A percentile compares a stretch with the other conserved stretches of the same genome.
These are phyloP conservation scores for Termitomyces sp. DNA, from an alignment of 768 basidiomycete genomes.

Conservation along the genomic window DNA sequence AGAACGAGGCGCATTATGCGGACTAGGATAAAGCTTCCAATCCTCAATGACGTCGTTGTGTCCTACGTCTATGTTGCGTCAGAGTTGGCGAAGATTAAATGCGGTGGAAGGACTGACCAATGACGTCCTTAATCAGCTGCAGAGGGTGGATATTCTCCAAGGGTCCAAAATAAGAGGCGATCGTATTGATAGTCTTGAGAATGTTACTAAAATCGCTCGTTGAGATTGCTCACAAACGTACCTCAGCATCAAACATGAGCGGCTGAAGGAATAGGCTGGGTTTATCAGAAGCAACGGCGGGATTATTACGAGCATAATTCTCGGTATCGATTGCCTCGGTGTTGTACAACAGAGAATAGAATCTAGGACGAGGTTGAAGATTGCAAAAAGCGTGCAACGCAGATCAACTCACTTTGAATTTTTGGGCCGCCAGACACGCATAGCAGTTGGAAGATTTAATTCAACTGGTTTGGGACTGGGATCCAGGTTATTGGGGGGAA, in stretches of 20 bases:
- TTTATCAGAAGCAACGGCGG: constrained; percentile 19
- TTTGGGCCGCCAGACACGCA: constrained; percentile 55
- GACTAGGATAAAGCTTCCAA: constrained; percentile 36
- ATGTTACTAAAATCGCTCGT: neutral
- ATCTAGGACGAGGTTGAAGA: constrained; percentile 19
- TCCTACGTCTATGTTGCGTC: neutral
- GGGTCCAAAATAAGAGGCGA: constrained; percentile 60
- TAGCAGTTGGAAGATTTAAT: constrained; percentile 52
- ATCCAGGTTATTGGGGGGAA: constrained; percentile 19
- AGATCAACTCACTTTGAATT: constrained; percentile 44
- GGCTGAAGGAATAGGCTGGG: constrained; percentile 49
- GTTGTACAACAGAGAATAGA: constrained; percentile 51
- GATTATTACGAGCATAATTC: constrained; percentile 21
- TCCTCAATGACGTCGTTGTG: constrained; percentile 10
- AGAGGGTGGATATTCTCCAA: constrained; percentile 53
- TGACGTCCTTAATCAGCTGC: constrained; percentile 12
- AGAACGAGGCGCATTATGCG: constrained; percentile 57
- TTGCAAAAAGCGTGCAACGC: neutral
- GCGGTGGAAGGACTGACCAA: constrained; percentile 14
- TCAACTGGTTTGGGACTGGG: constrained; percentile 25
- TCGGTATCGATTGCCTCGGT: constrained; percentile 47
- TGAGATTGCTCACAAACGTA: constrained; percentile 21
- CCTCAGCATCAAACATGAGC: constrained; percentile 58
- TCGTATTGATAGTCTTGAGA: constrained; percentile 44
- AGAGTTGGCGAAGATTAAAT: neutral